A percentile compares a stretch with the other conserved stretches of the same genome.
These are phyloP conservation scores for Pythium coloratum DNA, from an alignment of 352 stramenopile genomes.

Conservation along the genomic window DNA sequence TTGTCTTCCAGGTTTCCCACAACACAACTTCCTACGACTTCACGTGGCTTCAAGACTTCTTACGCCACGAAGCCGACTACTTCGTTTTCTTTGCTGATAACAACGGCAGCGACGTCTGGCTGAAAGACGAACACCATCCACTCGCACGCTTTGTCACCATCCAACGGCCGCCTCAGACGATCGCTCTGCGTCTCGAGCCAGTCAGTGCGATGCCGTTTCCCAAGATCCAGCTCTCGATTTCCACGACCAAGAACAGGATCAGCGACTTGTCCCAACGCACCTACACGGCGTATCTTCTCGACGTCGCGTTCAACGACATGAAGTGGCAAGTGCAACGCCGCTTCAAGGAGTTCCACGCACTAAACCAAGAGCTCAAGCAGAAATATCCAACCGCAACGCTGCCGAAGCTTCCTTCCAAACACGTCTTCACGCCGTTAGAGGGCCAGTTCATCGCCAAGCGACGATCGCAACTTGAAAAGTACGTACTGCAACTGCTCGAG, in stretches of 20 bases:
- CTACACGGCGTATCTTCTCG: slow-evolving; percentile 73
- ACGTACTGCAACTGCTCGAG: slow-evolving; percentile 51
- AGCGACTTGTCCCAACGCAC: slow-evolving; percentile 73
- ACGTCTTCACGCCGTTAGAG: slow-evolving; percentile 65
- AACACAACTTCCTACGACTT: slow-evolving; percentile 4
- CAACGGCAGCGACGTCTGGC: slow-evolving; percentile 36
- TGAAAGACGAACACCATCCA: slow-evolving; percentile 49
- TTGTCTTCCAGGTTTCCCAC: background rate
- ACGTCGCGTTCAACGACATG: slow-evolving; percentile 69
- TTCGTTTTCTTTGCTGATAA: slow-evolving; percentile 47
- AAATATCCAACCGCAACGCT: slow-evolving; percentile 44
- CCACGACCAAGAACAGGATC: slow-evolving; percentile 69
- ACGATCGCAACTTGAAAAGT: slow-evolving; percentile 67
- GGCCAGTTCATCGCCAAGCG: slow-evolving; percentile 63
- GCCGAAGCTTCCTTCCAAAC: slow-evolving; percentile 59
- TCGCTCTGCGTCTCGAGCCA: slow-evolving; percentile 32
- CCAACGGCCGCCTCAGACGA: slow-evolving; percentile 2
- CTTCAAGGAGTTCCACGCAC: slow-evolving; percentile 61
- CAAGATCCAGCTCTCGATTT: slow-evolving; percentile 58
- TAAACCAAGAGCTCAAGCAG: slow-evolving; percentile 69
- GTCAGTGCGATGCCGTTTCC: slow-evolving; percentile 65
- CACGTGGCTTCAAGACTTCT: slow-evolving; percentile 28
- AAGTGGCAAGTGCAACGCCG: slow-evolving; percentile 66
- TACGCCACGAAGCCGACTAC: slow-evolving; percentile 41
- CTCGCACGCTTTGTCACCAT: background rate